Conservation (phyloP, 176 grass and related monocot genomes). For the Triticum aestivum region IWGSC_CS_RefSeq_v2.1 NC_057808.1:426107605-426108104, state of each 20-base stretch:
- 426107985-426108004: slow-evolving; percentile 76
- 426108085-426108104: neutral
- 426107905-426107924: slow-evolving; percentile 81
- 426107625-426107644: slow-evolving; percentile 32
- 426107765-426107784: slow-evolving; percentile 47
- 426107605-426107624: slow-evolving; percentile 39
- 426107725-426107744: neutral
- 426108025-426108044: slow-evolving; percentile 83
- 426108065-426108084: neutral
- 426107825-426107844: slow-evolving; percentile 90
- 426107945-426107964: slow-evolving; percentile 86
- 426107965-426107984: slow-evolving; percentile 72
- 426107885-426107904: slow-evolving; percentile 92
- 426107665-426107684: neutral
- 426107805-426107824: slow-evolving; percentile 67
- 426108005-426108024: slow-evolving; percentile 87
- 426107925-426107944: slow-evolving; percentile 66
- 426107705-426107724: slow-evolving; percentile 1
- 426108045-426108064: neutral
- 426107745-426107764: slow-evolving; percentile 38
- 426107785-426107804: slow-evolving; percentile 85
- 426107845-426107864: slow-evolving; percentile 83
- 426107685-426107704: slow-evolving; percentile 15
- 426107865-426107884: slow-evolving; percentile 91
- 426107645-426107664: slow-evolving; percentile 34